Evolutionary conservation across 805 yeast genomes (phyloP).

Genomic region (Saturnispora quitensis): DNA sequence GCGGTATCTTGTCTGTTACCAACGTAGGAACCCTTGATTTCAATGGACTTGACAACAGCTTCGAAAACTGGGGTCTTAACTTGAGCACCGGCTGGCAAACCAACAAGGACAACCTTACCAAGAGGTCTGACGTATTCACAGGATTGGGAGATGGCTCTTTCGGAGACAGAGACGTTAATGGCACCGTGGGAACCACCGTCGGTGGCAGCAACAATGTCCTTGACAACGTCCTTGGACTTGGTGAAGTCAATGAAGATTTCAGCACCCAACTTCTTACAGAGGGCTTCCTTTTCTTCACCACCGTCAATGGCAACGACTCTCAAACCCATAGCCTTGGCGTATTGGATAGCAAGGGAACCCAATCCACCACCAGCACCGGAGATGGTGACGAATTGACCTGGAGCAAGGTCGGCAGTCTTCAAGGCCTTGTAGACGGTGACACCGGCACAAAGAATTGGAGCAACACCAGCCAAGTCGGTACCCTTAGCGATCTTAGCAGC

Average conservation of each 20-base stretch:
- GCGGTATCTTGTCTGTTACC: slow-evolving; percentile 85
- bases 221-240: slow-evolving; percentile 33
- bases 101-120: slow-evolving; percentile 57
- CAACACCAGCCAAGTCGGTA: slow-evolving; percentile 62
- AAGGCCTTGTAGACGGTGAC: slow-evolving; percentile 85
- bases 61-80: slow-evolving; percentile 61
- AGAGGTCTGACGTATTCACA: slow-evolving; percentile 48
- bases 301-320: slow-evolving; percentile 67
- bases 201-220: slow-evolving; percentile 33
- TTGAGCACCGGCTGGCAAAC: slow-evolving; percentile 73
- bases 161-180: slow-evolving; percentile 54
- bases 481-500: slow-evolving; percentile 72
- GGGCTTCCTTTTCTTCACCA: slow-evolving; percentile 54
- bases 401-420: slow-evolving; percentile 62
- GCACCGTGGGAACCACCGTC: slow-evolving; percentile 57
- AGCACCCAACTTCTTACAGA: slow-evolving; percentile 51
- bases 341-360: slow-evolving; percentile 68
- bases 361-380: slow-evolving; percentile 82
- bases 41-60: slow-evolving; percentile 63
- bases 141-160: slow-evolving; percentile 42
- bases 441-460: slow-evolving; percentile 87
- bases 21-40: slow-evolving; percentile 74
- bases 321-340: slow-evolving; percentile 68
- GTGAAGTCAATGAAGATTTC: slow-evolving; percentile 53
- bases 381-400: slow-evolving; percentile 69